Conservation (phyloP, 352 stramenopile genomes). For the Phytophthora sansomeana region DNA sequence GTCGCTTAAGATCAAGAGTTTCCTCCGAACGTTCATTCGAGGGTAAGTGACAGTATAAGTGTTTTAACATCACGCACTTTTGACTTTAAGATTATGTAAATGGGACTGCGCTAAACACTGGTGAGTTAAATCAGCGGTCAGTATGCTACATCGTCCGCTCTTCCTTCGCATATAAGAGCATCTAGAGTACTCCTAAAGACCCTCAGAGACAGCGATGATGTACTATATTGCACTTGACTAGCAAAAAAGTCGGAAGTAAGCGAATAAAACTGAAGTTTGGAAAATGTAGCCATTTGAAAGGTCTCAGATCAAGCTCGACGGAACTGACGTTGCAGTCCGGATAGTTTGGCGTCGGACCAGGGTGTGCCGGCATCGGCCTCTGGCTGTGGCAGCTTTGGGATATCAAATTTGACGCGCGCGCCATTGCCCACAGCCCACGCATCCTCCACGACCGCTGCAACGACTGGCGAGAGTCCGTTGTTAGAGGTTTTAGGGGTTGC, state of each 20-base stretch:
- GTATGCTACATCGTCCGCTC: no score
- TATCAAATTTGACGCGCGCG: slow-evolving; percentile 64
- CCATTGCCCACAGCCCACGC: slow-evolving; percentile 36
- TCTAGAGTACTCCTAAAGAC: no score
- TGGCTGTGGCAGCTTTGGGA: slow-evolving; percentile 78
- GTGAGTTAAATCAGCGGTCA: no score
- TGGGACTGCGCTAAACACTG: no score
- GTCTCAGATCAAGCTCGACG: slow-evolving; percentile 23
- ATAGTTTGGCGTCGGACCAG: slow-evolving; percentile 81
- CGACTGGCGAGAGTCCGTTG: slow-evolving; percentile 34
- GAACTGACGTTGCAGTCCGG: slow-evolving; percentile 43
- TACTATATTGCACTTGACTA: no score
- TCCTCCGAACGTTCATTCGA: no score
- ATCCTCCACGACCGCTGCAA: slow-evolving; percentile 38
- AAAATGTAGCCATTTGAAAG: slow-evolving; percentile 19
- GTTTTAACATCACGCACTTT: no score
- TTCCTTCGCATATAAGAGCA: no score
- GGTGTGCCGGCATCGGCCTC: slow-evolving; percentile 66
- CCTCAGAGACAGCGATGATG: no score
- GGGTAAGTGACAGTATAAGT: no score
- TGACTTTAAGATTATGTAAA: no score
- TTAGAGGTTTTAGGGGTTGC: slow-evolving; percentile 36
- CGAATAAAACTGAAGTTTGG: slow-evolving; percentile 13
- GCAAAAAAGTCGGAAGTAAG: slow-evolving; percentile 29
- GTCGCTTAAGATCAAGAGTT: no score